phyloP scores from a whole-genome alignment of 257 asterid genomes.

The Plantago ovata region DNA sequence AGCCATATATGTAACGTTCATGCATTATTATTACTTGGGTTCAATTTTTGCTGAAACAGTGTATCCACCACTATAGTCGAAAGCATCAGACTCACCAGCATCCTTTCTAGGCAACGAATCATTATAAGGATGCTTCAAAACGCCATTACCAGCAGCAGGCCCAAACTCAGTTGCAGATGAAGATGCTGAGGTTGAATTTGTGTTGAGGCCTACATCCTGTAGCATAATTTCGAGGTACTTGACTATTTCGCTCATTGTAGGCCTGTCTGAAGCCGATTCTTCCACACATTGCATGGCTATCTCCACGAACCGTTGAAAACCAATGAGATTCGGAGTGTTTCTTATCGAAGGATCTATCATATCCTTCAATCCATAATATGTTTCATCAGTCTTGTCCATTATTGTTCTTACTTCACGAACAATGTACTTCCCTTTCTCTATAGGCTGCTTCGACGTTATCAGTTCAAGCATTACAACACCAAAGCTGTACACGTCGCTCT shows the following conservation, averaged over 20 bases:
- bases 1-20: neutral
- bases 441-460: constrained; percentile 76
- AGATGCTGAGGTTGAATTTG: constrained; percentile 72
- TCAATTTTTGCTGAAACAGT: constrained; percentile 43
- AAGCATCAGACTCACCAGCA: constrained; percentile 35
- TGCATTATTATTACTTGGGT: constrained; percentile 45
- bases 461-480: constrained; percentile 96
- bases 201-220: constrained; percentile 64
- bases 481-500: constrained; percentile 90
- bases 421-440: constrained; percentile 81
- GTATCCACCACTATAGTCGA: constrained; percentile 55
- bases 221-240: constrained; percentile 63
- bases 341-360: constrained; percentile 65
- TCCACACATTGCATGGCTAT: constrained; percentile 89
- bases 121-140: constrained; percentile 44
- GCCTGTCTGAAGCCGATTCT: constrained; percentile 81
- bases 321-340: constrained; percentile 42
- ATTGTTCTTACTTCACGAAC: constrained; percentile 62
- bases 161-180: constrained; percentile 81
- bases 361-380: constrained; percentile 49
- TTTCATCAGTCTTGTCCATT: constrained; percentile 53
- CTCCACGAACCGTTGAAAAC: constrained; percentile 60
- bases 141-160: constrained; percentile 29
- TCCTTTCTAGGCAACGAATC: constrained; percentile 34
- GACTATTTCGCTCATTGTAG: constrained; percentile 80